phyloP scores from a whole-genome alignment of 257 asterid genomes.

The Handroanthus guayacan region DNA sequence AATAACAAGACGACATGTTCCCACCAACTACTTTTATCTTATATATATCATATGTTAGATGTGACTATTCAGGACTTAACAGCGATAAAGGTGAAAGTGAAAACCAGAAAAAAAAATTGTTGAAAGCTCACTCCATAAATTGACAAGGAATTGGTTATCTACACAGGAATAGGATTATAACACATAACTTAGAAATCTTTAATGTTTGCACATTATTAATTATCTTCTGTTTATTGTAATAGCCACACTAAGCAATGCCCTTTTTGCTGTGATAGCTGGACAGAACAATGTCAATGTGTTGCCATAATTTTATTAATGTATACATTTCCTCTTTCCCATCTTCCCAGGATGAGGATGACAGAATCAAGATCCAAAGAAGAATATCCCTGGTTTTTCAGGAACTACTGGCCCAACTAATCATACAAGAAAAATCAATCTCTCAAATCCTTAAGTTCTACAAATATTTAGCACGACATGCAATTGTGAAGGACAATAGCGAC shows the following conservation, averaged over 20 bases:
- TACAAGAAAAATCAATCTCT: background rate
- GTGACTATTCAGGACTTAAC: background rate
- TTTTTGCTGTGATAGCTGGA: background rate
- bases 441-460: background rate
- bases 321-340: background rate
- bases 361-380: conserved; percentile 5
- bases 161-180: background rate
- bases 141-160: background rate
- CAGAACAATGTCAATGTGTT: conserved; percentile 8
- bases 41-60: background rate
- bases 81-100: background rate
- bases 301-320: background rate
- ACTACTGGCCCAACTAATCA: background rate
- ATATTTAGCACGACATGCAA: background rate
- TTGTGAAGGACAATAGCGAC: background rate
- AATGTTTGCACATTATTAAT: background rate
- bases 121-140: background rate
- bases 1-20: background rate
- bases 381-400: background rate
- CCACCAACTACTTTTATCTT: background rate
- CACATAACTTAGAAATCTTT: background rate
- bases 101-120: background rate
- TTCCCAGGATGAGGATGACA: background rate
- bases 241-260: background rate
- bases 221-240: background rate